Conservation (phyloP, 768 basidiomycete species). For the Pleurotus sapidus region DNA sequence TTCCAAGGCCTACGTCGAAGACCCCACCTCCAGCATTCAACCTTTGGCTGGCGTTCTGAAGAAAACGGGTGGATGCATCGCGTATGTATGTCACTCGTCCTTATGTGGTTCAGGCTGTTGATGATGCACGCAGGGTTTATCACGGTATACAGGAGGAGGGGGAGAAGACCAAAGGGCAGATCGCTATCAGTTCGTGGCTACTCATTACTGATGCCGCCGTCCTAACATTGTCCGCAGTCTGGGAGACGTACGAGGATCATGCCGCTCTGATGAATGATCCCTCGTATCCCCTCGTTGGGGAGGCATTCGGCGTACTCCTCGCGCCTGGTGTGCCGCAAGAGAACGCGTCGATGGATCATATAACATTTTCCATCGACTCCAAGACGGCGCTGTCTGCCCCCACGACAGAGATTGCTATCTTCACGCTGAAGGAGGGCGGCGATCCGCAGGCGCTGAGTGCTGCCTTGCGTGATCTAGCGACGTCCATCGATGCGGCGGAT, state of each 20-base stretch:
- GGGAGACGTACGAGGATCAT: constrained; percentile 30
- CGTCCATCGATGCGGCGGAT: background rate
- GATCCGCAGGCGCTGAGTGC: background rate
- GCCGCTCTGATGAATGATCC: constrained; percentile 20
- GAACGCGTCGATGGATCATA: background rate
- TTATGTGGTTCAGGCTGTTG: no score
- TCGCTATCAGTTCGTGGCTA: constrained; percentile 22
- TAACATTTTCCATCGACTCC: background rate
- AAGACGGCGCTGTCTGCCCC: constrained; percentile 11
- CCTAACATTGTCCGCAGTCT: constrained; percentile 18
- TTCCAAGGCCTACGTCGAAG: constrained; percentile 18
- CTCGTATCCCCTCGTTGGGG: background rate
- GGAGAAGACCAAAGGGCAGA: constrained; percentile 21
- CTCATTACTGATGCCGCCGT: background rate
- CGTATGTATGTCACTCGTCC: constrained; percentile 3
- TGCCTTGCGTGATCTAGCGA: background rate
- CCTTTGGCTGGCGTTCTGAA: constrained; percentile 16
- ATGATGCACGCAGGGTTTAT: constrained; percentile 17
- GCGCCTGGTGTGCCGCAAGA: background rate
- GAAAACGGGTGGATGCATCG: constrained; percentile 20
- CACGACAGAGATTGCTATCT: constrained; percentile 12
- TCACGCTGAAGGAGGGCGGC: constrained; percentile 11
- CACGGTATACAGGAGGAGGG: constrained; percentile 26
- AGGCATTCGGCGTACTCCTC: background rate
- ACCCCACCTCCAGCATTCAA: constrained; percentile 12